Conservation (phyloP, 192 early-diverging fungal species). For the Powellomyces hirtus region DNA sequence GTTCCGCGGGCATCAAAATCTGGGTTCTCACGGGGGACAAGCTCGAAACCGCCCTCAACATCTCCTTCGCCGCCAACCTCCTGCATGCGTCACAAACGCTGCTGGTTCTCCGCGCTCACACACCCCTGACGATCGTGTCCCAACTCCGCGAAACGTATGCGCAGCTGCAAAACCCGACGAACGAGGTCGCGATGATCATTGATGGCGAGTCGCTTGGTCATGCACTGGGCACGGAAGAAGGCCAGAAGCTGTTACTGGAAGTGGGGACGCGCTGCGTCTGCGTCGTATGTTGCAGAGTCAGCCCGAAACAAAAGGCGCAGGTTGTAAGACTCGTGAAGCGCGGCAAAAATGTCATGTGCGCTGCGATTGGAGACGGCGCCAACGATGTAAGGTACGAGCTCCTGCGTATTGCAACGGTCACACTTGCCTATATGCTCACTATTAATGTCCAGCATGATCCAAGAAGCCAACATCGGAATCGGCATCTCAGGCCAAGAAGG, state of each 20-base stretch:
- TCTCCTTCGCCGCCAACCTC: conserved; percentile 75
- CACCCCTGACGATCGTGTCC: conserved; percentile 21
- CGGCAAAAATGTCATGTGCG: conserved; percentile 62
- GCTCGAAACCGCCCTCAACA: conserved; percentile 89
- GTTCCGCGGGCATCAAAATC: conserved; percentile 73
- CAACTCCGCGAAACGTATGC: conserved; percentile 17
- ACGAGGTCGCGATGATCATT: conserved; percentile 39
- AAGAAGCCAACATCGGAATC: conserved; percentile 88
- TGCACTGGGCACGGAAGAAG: conserved; percentile 47
- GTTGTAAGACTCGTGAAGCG: conserved; percentile 60
- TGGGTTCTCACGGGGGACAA: conserved; percentile 94
- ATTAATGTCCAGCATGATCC: conserved; percentile 86
- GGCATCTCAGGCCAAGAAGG: conserved; percentile 90
- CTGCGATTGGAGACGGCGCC: conserved; percentile 90
- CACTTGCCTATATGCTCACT: too few species aligned
- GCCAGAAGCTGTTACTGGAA: conserved; percentile 62
- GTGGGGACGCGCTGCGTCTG: conserved; percentile 72
- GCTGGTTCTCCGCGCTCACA: conserved; percentile 39
- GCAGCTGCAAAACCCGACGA: conserved; percentile 11
- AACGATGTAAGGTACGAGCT: conserved; percentile 70
- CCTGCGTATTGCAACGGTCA: not conserved
- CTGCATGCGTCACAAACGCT: conserved; percentile 47
- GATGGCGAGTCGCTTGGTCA: conserved; percentile 37
- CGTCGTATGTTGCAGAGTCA: conserved; percentile 90
- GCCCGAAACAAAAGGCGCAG: conserved; percentile 85